Evolutionary conservation across 345 rosid species (phyloP).

Genomic region (Brassica rapa): DNA sequence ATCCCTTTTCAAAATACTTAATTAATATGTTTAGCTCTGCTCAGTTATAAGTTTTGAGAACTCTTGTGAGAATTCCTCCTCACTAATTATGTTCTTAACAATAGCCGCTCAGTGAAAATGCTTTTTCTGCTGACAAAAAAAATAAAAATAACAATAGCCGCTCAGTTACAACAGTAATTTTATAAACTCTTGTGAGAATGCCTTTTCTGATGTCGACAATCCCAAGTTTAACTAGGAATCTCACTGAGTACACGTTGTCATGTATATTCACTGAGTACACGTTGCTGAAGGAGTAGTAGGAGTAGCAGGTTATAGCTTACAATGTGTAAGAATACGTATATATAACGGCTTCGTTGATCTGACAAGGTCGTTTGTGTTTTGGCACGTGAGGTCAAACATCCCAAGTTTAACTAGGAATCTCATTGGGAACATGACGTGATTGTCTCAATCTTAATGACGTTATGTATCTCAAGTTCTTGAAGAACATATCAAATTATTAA

Average conservation of each 20-base stretch:
- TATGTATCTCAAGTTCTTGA: slow-evolving; percentile 12
- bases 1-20: no score
- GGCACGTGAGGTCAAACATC: slow-evolving; percentile 18
- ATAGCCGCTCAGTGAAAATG: not conserved
- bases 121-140: not conserved
- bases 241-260: not conserved
- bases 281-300: not conserved
- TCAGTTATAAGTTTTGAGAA: not conserved
- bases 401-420: not conserved
- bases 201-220: not conserved
- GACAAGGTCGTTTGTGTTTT: slow-evolving; percentile 2
- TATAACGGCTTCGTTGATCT: not conserved
- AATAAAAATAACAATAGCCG: not conserved
- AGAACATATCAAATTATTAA: not conserved
- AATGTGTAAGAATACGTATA: not conserved
- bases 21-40: no score
- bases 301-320: not conserved
- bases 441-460: slow-evolving; percentile 18
- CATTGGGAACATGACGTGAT: slow-evolving; percentile 2
- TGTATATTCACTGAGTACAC: not conserved
- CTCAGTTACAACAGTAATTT: not conserved
- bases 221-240: no score
- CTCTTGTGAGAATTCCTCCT: not conserved
- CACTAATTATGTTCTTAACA: not conserved
- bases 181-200: no score